Evolutionary conservation across 305 asterid genomes (phyloP), one percentile per base, ranked within the genome.

Genomic region (Solanum hybrid): DNA sequence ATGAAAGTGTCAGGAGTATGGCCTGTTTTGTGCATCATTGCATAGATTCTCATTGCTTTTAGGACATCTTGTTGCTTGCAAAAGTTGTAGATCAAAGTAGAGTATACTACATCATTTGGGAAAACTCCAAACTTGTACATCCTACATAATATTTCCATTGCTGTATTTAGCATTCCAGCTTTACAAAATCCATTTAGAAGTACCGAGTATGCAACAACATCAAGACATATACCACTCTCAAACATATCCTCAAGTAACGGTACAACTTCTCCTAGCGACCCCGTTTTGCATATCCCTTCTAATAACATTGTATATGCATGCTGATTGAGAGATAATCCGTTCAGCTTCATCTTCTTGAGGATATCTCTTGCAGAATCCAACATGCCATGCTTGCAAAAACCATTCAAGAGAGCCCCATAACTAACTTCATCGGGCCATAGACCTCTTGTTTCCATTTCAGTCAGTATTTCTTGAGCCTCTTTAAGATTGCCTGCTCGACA

Each of bases 341-440:
- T 93, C 83, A 90, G 75, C 93, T 93, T 94, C 90, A 96, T 93
- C 94, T 91, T 93, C 34, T 92, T 92, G 89, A 97, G 89, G 36
- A 96, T 92, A 75, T 88, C 82, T 90, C 92, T 92, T 26, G 98
- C 97, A 29, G 92, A 94, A 94, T 91, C 96, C 87, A 97, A 88
- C 91, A 92, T 93, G 3, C 93, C 96, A 87, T 92, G 90, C 93
- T 94, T 94, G 93, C 97, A 96, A 36, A 95, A 93, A 57, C 99
- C 99, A 86, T 97, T 93, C 94, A 97, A 90, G 88, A 97, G 92
- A 87, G 96, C 89, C 81, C 99, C 99, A 85, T 94, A 96, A 78
- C 95, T 95, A 89, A 95, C 94, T 91, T 95, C 97, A 92, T 92
- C 92, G 14, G 98, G 96, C 51, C n/a, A 90, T 89, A 95, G 86